phyloP scores from a whole-genome alignment of 2,329 filamentous ascomycete genomes.

The Fusarium torulosum region DNA sequence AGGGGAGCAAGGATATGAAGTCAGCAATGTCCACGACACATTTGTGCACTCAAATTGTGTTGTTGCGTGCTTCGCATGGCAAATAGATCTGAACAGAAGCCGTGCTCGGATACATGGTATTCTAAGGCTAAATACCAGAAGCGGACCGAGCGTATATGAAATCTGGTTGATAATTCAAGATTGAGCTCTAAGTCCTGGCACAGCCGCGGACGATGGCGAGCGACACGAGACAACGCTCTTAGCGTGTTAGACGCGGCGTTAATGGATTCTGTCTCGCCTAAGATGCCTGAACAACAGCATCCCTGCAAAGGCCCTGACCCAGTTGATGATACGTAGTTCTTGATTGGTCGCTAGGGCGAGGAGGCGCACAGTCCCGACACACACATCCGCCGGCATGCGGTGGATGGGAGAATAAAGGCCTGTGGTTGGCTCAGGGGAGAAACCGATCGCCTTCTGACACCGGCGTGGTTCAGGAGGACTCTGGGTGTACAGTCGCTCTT shows the following conservation, averaged over 20 bases:
- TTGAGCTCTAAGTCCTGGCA: constrained; percentile 37
- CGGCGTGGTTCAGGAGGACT: constrained; percentile 13
- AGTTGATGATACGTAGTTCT: neutral
- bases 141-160: constrained; percentile 18
- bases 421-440: constrained; percentile 27
- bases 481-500: neutral
- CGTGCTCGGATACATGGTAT: constrained; percentile 29
- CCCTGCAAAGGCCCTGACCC: constrained; percentile 21
- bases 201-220: constrained; percentile 50
- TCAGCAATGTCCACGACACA: constrained; percentile 21
- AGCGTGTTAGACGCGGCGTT: constrained; percentile 53
- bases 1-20: constrained; percentile 31
- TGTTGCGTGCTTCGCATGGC: constrained; percentile 29
- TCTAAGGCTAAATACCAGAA: constrained; percentile 20
- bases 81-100: constrained; percentile 24
- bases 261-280: constrained; percentile 48
- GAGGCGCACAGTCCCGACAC: constrained; percentile 42
- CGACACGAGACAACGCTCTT: constrained; percentile 48
- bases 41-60: neutral
- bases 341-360: constrained; percentile 44
- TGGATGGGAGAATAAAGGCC: constrained; percentile 30
- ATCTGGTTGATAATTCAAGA: constrained; percentile 5
- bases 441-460: constrained; percentile 24
- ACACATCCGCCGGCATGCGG: constrained; percentile 42
- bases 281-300: constrained; percentile 33